A percentile compares a stretch with the other conserved stretches of the same genome.
These are phyloP conservation scores for Mycena venus DNA, from an alignment of 768 basidiomycete genomes.

Conservation along the genomic window DNA sequence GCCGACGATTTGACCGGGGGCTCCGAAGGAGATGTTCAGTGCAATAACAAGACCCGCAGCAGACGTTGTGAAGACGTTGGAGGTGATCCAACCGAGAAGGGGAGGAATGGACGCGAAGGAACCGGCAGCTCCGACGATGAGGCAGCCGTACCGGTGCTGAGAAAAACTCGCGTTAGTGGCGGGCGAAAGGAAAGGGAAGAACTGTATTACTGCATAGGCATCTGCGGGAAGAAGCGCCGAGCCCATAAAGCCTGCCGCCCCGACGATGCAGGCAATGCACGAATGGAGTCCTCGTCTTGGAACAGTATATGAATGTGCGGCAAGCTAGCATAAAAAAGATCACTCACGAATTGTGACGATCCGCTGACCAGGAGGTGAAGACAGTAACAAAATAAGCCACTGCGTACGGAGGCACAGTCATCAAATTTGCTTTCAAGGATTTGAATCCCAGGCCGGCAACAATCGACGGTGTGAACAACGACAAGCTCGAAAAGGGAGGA, in stretches of 20 bases:
- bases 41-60: slow-evolving; percentile 38
- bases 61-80: slow-evolving; percentile 46
- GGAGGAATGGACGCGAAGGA: slow-evolving; percentile 50
- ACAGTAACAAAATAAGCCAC: slow-evolving; percentile 47
- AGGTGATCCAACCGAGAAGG: slow-evolving; percentile 51
- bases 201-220: slow-evolving; percentile 20
- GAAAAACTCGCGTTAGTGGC: background rate
- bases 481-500: slow-evolving; percentile 55
- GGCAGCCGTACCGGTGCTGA: slow-evolving; percentile 44
- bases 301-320: background rate
- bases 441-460: slow-evolving; percentile 61
- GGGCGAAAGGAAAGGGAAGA: background rate
- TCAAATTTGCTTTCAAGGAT: slow-evolving; percentile 58
- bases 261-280: slow-evolving; percentile 24
- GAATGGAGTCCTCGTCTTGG: slow-evolving; percentile 32
- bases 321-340: background rate
- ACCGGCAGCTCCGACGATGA: slow-evolving; percentile 47
- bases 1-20: slow-evolving; percentile 52
- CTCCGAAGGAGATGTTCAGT: slow-evolving; percentile 50
- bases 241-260: slow-evolving; percentile 34
- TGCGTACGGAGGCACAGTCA: slow-evolving; percentile 59
- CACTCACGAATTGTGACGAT: slow-evolving; percentile 34
- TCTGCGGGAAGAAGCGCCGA: slow-evolving; percentile 25
- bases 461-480: slow-evolving; percentile 70
- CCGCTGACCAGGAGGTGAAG: slow-evolving; percentile 37